A percentile compares a stretch with the other conserved stretches of the same genome.
phyloP scores from a whole-genome alignment of 306 rosid species.

The Corylus avellana region DNA sequence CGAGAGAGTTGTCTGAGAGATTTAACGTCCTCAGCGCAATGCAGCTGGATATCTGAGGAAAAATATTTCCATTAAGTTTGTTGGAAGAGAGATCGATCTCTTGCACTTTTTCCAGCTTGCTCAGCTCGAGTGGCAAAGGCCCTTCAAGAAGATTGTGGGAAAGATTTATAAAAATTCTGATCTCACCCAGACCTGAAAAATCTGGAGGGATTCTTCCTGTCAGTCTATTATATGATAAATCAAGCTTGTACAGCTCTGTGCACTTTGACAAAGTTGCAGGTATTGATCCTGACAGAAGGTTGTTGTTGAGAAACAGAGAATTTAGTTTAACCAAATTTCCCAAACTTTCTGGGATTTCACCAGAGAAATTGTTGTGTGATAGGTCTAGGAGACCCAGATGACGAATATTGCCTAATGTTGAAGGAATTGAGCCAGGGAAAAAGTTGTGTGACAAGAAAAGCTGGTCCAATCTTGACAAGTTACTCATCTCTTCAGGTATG shows the following conservation, averaged over 20 bases:
- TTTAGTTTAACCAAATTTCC: slow-evolving; percentile 44
- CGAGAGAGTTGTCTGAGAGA: slow-evolving; percentile 55
- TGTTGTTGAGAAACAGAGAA: slow-evolving; percentile 67
- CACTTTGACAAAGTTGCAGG: slow-evolving; percentile 56
- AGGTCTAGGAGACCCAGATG: background rate
- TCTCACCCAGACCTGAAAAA: slow-evolving; percentile 51
- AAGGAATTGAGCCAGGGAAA: background rate
- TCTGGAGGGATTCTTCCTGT: slow-evolving; percentile 55
- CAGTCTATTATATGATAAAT: slow-evolving; percentile 62
- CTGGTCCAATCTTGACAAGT: background rate
- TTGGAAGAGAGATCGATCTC: slow-evolving; percentile 74
- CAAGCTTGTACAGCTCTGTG: slow-evolving; percentile 55
- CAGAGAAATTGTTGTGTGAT: slow-evolving; percentile 34
- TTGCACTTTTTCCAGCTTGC: slow-evolving; percentile 62
- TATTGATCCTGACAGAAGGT: slow-evolving; percentile 56
- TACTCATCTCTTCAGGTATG: background rate
- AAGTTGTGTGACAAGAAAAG: background rate
- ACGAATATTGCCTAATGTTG: background rate
- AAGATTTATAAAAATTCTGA: slow-evolving; percentile 68
- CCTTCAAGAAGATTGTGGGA: slow-evolving; percentile 70
- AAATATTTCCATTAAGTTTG: slow-evolving; percentile 49
- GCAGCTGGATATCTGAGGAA: slow-evolving; percentile 67
- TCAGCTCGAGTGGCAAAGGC: slow-evolving; percentile 59
- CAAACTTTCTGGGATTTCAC: slow-evolving; percentile 51
- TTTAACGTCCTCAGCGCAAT: slow-evolving; percentile 52